Conservation (phyloP, 2,329 filamentous ascomycete species). For the Eutypa lata region DNA sequence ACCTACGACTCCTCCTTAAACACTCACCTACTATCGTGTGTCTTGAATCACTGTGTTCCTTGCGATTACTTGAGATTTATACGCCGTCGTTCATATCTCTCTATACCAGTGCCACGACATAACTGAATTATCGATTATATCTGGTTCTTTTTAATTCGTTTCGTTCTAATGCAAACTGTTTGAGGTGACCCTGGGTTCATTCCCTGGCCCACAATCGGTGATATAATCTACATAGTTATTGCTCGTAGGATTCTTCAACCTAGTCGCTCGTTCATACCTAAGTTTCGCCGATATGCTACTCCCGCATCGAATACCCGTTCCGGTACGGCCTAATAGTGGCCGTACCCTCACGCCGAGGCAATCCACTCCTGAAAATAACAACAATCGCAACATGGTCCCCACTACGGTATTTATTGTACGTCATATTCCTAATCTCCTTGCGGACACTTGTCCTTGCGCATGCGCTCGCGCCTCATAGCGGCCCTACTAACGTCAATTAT, state of each 20-base stretch:
- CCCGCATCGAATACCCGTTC: neutral
- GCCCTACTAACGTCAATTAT: neutral
- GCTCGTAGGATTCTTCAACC: neutral
- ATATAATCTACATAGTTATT: neutral
- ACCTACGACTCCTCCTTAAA: too few species aligned
- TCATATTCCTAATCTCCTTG: neutral
- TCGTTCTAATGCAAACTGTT: neutral
- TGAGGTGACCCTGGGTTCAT: neutral
- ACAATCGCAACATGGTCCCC: neutral
- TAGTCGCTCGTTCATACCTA: neutral
- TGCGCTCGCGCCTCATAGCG: neutral
- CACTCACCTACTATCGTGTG: too few species aligned
- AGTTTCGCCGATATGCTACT: neutral
- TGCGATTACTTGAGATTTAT: neutral
- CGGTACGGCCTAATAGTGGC: neutral
- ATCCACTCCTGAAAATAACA: neutral
- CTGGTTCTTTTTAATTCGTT: neutral
- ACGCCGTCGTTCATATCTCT: neutral
- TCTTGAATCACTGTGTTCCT: too few species aligned
- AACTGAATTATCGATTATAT: neutral
- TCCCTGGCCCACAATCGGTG: neutral
- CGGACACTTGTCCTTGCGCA: neutral
- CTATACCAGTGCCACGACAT: neutral
- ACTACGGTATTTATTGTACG: neutral
- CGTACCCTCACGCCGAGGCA: neutral